Evolutionary conservation across 306 rosid species (phyloP).

Genomic region (Vigna reflexopilosa): DNA sequence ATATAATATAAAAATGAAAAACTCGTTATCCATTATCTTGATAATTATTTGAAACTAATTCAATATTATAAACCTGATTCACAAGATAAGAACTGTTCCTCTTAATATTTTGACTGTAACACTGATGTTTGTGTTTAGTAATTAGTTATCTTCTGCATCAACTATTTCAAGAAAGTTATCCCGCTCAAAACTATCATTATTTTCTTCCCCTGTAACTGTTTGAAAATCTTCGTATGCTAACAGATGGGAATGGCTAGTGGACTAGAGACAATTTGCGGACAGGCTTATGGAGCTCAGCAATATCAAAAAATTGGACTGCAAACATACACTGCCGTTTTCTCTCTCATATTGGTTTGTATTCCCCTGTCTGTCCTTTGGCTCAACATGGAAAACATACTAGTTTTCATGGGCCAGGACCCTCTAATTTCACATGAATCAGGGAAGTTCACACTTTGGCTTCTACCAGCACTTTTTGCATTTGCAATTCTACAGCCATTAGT

Average conservation of each 20-base stretch:
- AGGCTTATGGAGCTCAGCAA: slow-evolving; percentile 70
- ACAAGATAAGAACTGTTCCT: not conserved
- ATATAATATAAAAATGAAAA: no score
- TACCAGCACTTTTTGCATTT: slow-evolving; percentile 77
- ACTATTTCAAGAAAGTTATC: not conserved
- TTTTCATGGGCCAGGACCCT: slow-evolving; percentile 81
- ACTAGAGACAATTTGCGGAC: slow-evolving; percentile 65
- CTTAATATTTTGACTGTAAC: not conserved
- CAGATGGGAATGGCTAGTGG: slow-evolving; percentile 73
- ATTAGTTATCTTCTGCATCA: not conserved
- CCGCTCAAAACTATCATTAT: no score
- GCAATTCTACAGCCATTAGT: slow-evolving; percentile 71
- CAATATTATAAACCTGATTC: no score
- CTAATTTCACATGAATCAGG: slow-evolving; percentile 77
- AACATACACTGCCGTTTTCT: slow-evolving; percentile 67
- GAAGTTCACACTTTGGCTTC: slow-evolving; percentile 61
- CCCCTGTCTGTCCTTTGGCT: slow-evolving; percentile 71
- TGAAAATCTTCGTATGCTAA: not conserved
- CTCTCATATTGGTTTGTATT: slow-evolving; percentile 61
- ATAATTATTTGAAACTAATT: no score
- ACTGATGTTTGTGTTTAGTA: not conserved
- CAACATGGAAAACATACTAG: slow-evolving; percentile 61
- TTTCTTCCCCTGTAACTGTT: not conserved
- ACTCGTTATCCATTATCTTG: no score
- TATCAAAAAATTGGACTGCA: slow-evolving; percentile 56